phyloP scores from a whole-genome alignment of 1,139 yeast genomes.

The Zygoascus meyerae region DNA sequence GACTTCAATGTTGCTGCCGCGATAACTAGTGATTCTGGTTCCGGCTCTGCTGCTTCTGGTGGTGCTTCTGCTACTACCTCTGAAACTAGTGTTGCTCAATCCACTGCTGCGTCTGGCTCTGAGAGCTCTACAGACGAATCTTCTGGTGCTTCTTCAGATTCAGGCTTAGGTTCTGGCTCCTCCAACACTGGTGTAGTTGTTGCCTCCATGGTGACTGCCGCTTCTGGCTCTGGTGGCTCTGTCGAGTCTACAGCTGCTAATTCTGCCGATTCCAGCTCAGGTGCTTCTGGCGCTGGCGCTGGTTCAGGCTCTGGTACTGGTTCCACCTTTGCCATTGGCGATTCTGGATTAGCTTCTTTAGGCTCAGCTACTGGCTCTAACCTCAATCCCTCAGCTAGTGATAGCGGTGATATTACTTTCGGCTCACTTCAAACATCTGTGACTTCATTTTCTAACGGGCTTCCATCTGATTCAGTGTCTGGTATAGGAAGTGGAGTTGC shows the following conservation, averaged over 20 bases:
- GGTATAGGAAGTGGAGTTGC: neutral
- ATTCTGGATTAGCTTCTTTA: neutral
- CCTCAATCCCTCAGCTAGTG: neutral
- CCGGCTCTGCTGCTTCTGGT: neutral
- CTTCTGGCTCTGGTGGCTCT: neutral
- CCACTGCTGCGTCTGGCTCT: slow-evolving; percentile 15
- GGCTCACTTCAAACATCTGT: neutral
- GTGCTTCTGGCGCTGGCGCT: neutral
- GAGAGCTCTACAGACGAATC: slow-evolving; percentile 1
- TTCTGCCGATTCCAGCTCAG: neutral
- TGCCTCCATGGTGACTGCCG: neutral
- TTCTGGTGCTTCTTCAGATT: slow-evolving; percentile 1
- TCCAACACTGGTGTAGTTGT: neutral
- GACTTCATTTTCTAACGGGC: neutral
- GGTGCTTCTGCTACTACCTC: slow-evolving; percentile 2
- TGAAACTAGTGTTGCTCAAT: neutral
- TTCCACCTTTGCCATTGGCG: slow-evolving; percentile 3
- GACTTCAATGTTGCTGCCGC: neutral
- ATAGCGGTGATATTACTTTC: neutral
- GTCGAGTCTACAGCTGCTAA: neutral
- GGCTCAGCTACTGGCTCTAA: slow-evolving; percentile 3
- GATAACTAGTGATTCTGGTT: neutral
- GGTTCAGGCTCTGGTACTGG: neutral
- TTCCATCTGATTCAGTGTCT: neutral
- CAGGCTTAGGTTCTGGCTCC: neutral